Evolutionary conservation across 176 grass and related monocot genomes (phyloP).

Genomic region (Rhipidocladum racemiflorum): DNA sequence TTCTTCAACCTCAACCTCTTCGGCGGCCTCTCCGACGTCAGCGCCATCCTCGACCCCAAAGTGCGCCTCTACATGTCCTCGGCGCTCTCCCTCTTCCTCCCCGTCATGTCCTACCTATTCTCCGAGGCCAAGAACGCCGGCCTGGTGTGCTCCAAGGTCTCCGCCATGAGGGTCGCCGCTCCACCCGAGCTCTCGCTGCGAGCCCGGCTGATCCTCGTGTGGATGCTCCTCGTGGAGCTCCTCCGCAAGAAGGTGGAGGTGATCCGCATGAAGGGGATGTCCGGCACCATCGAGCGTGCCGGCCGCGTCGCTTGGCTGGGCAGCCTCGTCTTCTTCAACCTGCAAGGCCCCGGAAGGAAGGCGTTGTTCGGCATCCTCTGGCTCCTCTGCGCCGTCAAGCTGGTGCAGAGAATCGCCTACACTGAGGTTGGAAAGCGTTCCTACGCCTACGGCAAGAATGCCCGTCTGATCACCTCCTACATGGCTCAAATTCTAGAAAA

Average conservation of each 20-base stretch:
- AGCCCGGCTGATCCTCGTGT: neutral
- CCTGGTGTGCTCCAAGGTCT: neutral
- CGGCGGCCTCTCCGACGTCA: neutral
- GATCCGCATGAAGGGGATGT: slow-evolving; percentile 17
- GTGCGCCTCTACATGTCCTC: neutral
- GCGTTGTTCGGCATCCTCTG: slow-evolving; percentile 20
- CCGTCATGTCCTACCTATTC: slow-evolving; percentile 15
- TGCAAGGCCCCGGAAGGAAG: neutral
- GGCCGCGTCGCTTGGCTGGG: slow-evolving; percentile 22
- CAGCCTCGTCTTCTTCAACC: slow-evolving; percentile 34
- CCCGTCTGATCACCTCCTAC: neutral
- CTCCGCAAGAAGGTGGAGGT: slow-evolving; percentile 30
- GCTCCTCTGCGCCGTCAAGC: slow-evolving; percentile 12
- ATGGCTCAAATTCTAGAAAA: neutral
- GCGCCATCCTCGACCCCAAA: neutral
- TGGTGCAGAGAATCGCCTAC: slow-evolving; percentile 7
- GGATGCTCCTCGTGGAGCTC: slow-evolving; percentile 32
- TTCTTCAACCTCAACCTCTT: neutral
- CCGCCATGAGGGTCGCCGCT: neutral
- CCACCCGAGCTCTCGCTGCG: neutral
- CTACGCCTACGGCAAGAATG: slow-evolving; percentile 24
- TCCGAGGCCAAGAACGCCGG: slow-evolving; percentile 2
- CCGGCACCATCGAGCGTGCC: slow-evolving; percentile 25
- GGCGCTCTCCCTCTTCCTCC: neutral
- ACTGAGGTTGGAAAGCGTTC: slow-evolving; percentile 1